These are phyloP conservation scores for Zalaria sp. DNA, from an alignment of 2,329 filamentous ascomycete genomes.

Conservation along the genomic window DNA sequence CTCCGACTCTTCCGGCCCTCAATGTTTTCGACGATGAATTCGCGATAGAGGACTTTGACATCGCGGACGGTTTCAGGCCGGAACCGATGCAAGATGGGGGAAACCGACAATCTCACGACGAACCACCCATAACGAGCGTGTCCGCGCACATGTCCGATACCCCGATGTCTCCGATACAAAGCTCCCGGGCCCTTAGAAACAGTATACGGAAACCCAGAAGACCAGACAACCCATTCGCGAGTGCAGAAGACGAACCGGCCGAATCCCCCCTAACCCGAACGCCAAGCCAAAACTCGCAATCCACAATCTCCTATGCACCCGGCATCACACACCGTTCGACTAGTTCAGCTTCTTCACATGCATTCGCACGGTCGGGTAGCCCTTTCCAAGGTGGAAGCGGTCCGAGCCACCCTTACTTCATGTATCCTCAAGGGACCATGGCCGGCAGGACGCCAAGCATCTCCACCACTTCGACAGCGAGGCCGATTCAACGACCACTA, in stretches of 20 bases:
- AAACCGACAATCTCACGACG: conserved; percentile 8
- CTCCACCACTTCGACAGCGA: conserved; percentile 49
- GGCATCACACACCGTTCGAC: conserved; percentile 13
- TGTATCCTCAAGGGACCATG: conserved; percentile 62
- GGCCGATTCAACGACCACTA: conserved; percentile 42
- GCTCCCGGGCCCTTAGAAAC: conserved; percentile 9
- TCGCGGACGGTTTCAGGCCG: conserved; percentile 32
- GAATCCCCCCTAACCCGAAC: conserved; percentile 10
- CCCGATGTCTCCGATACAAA: conserved; percentile 2
- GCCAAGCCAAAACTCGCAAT: conserved; percentile 19
- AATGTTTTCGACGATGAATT: conserved; percentile 37
- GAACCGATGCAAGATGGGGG: conserved; percentile 14
- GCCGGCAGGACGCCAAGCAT: conserved; percentile 46
- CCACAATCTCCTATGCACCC: conserved; percentile 15
- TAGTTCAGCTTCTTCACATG: conserved; percentile 23
- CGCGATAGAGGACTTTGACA: conserved; percentile 27
- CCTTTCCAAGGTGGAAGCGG: conserved; percentile 57
- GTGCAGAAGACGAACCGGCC: conserved; percentile 17
- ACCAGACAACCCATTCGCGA: conserved; percentile 19
- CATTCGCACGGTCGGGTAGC: conserved; percentile 35
- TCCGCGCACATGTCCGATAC: conserved; percentile 14
- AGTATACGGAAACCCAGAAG: conserved; percentile 17
- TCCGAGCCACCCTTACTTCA: conserved; percentile 71
- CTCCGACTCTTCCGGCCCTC: conserved; percentile 3
- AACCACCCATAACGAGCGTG: conserved; percentile 15